Conservation (phyloP, 768 basidiomycete genomes). For the Boletus sp. region DNA sequence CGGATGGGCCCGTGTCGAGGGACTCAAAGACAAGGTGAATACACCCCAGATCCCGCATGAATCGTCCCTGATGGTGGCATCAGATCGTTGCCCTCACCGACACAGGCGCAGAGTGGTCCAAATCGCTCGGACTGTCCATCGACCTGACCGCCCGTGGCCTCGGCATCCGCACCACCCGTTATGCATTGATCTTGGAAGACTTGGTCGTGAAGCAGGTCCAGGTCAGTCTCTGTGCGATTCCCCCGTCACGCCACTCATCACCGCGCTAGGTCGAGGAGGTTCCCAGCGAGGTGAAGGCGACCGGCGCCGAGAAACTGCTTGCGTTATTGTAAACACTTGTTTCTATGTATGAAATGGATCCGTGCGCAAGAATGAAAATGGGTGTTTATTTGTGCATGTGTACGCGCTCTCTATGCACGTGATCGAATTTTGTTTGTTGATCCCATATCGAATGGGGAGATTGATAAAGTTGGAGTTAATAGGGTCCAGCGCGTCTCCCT, state of each 20-base stretch:
- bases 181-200: slow-evolving; percentile 66
- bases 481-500: slow-evolving; percentile 34
- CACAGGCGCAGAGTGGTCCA: slow-evolving; percentile 53
- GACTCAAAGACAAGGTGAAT: slow-evolving; percentile 64
- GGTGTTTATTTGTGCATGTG: slow-evolving; percentile 28
- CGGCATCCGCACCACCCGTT: slow-evolving; percentile 60
- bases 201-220: slow-evolving; percentile 66
- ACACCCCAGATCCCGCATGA: slow-evolving; percentile 26
- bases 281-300: slow-evolving; percentile 3
- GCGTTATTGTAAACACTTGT: slow-evolving; percentile 9
- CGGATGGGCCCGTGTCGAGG: slow-evolving; percentile 58
- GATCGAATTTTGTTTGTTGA: slow-evolving; percentile 37
- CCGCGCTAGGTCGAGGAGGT: slow-evolving; percentile 11
- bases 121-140: slow-evolving; percentile 49
- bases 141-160: slow-evolving; percentile 51
- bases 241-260: neutral
- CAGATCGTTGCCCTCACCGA: slow-evolving; percentile 65
- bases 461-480: slow-evolving; percentile 36
- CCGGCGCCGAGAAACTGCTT: slow-evolving; percentile 17
- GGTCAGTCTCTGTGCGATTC: slow-evolving; percentile 35
- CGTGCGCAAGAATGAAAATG: neutral
- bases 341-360: neutral
- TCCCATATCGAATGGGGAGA: slow-evolving; percentile 14
- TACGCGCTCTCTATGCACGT: slow-evolving; percentile 34
- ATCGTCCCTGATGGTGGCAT: neutral